Percentiles rank a stretch among this genome's conserved stretches.
These are phyloP conservation scores for Aspergillus clavatus DNA, from an alignment of 2,329 filamentous ascomycete species.

Conservation along the genomic window DNA sequence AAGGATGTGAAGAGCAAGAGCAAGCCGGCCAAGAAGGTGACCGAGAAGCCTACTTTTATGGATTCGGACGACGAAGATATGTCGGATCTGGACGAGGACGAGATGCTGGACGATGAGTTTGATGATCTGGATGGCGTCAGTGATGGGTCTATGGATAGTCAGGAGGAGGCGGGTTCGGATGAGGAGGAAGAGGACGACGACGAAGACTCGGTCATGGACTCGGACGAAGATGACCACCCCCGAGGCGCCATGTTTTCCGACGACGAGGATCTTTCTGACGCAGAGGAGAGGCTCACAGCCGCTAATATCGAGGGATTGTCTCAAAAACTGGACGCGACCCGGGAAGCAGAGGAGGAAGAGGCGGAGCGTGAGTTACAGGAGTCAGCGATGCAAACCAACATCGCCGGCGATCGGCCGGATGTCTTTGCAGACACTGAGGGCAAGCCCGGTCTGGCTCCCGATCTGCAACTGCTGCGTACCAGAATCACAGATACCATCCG, in stretches of 20 bases:
- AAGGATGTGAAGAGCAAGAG: slow-evolving; percentile 21
- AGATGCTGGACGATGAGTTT: slow-evolving; percentile 44
- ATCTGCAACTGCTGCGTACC: slow-evolving; percentile 80
- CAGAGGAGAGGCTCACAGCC: slow-evolving; percentile 84
- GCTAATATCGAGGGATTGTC: slow-evolving; percentile 95
- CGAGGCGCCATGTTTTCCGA: slow-evolving; percentile 83
- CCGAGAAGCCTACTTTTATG: slow-evolving; percentile 28
- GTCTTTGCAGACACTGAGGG: slow-evolving; percentile 58
- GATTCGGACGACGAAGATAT: slow-evolving; percentile 36
- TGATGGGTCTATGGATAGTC: slow-evolving; percentile 45
- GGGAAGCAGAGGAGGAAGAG: slow-evolving; percentile 72
- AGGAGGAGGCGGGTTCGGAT: slow-evolving; percentile 48
- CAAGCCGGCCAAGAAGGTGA: slow-evolving; percentile 19
- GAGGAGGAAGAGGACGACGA: slow-evolving; percentile 54
- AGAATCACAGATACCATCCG: slow-evolving; percentile 91
- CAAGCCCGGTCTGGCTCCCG: slow-evolving; percentile 67
- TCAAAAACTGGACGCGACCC: slow-evolving; percentile 72
- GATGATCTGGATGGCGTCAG: slow-evolving; percentile 41
- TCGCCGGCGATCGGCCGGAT: slow-evolving; percentile 67
- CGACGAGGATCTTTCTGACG: slow-evolving; percentile 83
- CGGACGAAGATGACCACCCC: slow-evolving; percentile 57
- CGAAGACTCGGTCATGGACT: slow-evolving; percentile 61
- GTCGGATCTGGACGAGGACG: slow-evolving; percentile 34
- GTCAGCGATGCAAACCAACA: slow-evolving; percentile 86
- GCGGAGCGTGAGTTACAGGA: slow-evolving; percentile 83